Evolutionary conservation across 2,329 filamentous ascomycete species (phyloP), one percentile per base, ranked within the genome.

Genomic region (Stagonosporopsis chrysanthemi): DNA sequence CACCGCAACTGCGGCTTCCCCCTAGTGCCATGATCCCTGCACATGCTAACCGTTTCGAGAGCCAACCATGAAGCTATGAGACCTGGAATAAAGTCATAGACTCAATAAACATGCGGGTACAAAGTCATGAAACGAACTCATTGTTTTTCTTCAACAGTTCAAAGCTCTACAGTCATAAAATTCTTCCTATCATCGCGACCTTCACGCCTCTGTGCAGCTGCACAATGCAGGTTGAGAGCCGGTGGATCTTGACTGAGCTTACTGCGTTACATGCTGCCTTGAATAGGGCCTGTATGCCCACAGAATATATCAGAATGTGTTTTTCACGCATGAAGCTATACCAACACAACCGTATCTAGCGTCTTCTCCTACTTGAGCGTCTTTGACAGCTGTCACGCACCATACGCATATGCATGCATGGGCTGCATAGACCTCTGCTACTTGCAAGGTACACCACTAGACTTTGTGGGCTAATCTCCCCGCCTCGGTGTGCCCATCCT

Each of bases 1-100:
- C 52, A 44, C 58, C 41, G 46, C 54, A 39, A 47, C 54, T 57
- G 48, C 54, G 54, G 54, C 39, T 52, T 54, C 53, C 48, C 46
- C 54, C 52, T 45, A 48, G 48, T 56, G 54, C 59, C 58, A 54
- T 51, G 56, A 66, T 58, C 63, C 64, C 61, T 66, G 62, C 58
- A 55, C 26, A n/a, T 6, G 44, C 58, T 63, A 61, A 40, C 46
- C 53, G 19, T 4, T 38, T 49, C 29, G 29, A 24, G 23, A 4
- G 4, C 9, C 8, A 23, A 28, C 31, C 11, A 33, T 14, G 15
- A 31, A 17, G n/a, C 26, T 15, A 23, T 9, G 8, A 19, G 7
- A 24, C 6, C 24, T 23, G 4, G 29, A 28, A 24, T n/a, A 19
- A 19, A 19, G 19, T 2, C 19, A 19, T 19, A 19, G 2, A 19